Evolutionary conservation across 768 basidiomycete genomes (phyloP).

Genomic region (Vararia minispora): DNA sequence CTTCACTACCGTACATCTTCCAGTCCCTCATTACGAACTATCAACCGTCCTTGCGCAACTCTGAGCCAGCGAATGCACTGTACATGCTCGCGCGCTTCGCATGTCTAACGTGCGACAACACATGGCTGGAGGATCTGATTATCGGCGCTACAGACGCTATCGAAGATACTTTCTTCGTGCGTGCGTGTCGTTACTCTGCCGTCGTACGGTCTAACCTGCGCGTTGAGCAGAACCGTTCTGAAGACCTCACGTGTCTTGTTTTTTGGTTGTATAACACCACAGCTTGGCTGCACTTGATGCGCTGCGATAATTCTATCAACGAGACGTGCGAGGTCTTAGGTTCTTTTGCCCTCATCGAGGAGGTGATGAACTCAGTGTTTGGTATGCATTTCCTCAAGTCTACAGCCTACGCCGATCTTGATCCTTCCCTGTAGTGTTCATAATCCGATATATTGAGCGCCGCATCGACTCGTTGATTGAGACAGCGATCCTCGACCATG

Average conservation of each 20-base stretch:
- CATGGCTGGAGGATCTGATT: constrained; percentile 88
- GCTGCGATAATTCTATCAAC: constrained; percentile 70
- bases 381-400: constrained; percentile 45
- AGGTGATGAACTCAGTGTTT: constrained; percentile 90
- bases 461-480: constrained; percentile 84
- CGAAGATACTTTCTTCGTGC: constrained; percentile 85
- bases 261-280: constrained; percentile 96
- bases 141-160: constrained; percentile 87
- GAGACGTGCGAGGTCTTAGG: constrained; percentile 76
- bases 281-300: constrained; percentile 83
- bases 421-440: constrained; percentile 53
- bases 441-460: constrained; percentile 86
- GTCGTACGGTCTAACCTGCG: constrained; percentile 6
- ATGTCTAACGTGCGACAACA: constrained; percentile 79
- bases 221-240: constrained; percentile 55
- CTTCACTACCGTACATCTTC: constrained; percentile 65
- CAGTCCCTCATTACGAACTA: constrained; percentile 74
- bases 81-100: constrained; percentile 92
- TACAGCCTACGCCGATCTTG: no score
- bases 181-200: constrained; percentile 21
- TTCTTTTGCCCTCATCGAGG: constrained; percentile 78
- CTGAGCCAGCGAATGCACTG: constrained; percentile 83
- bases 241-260: constrained; percentile 76
- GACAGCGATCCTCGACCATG: constrained; percentile 69
- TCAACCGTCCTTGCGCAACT: constrained; percentile 56